Evolutionary conservation across 1,284 basidiomycete species (phyloP).

Genomic region (Chalciporus sp.): DNA sequence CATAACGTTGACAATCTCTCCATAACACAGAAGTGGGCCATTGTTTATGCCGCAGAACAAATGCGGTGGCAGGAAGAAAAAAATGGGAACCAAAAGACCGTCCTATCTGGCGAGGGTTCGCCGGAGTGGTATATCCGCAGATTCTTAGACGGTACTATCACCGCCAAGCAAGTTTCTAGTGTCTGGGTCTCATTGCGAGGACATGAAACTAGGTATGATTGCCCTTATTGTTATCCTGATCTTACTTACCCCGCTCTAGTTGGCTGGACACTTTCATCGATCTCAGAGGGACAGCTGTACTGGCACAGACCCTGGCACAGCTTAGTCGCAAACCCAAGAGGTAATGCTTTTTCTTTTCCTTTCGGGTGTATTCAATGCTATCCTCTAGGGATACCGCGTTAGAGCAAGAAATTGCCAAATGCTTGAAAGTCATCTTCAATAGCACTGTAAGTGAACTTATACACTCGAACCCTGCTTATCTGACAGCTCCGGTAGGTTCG

Average conservation of each 20-base stretch:
- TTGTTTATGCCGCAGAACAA: slow-evolving; percentile 86
- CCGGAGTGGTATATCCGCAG: slow-evolving; percentile 91
- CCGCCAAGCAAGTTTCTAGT: slow-evolving; percentile 76
- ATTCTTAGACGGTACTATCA: slow-evolving; percentile 87
- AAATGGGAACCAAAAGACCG: slow-evolving; percentile 54
- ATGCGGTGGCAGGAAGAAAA: slow-evolving; percentile 78
- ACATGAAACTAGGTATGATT: slow-evolving; percentile 72
- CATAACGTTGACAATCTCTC: slow-evolving; percentile 60
- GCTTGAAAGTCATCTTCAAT: slow-evolving; percentile 85
- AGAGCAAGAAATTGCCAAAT: slow-evolving; percentile 91
- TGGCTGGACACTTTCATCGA: slow-evolving; percentile 84
- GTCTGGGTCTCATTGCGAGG: slow-evolving; percentile 83
- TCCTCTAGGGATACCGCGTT: slow-evolving; percentile 66
- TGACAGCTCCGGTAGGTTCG: slow-evolving; percentile 53
- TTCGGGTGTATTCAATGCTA: slow-evolving; percentile 5
- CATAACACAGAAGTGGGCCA: slow-evolving; percentile 90
- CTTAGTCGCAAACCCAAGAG: slow-evolving; percentile 73
- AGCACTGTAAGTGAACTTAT: slow-evolving; percentile 52
- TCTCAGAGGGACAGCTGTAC: slow-evolving; percentile 82
- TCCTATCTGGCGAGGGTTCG: slow-evolving; percentile 58
- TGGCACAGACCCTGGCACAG: slow-evolving; percentile 79
- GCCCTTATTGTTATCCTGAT: slow-evolving; percentile 1
- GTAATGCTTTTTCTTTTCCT: slow-evolving; percentile 36
- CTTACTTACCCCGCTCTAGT: slow-evolving; percentile 41
- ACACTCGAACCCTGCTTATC: background rate